Evolutionary conservation across 2,329 filamentous ascomycete genomes (phyloP).

Genomic region (Aspergillus fumigatiaffinis): DNA sequence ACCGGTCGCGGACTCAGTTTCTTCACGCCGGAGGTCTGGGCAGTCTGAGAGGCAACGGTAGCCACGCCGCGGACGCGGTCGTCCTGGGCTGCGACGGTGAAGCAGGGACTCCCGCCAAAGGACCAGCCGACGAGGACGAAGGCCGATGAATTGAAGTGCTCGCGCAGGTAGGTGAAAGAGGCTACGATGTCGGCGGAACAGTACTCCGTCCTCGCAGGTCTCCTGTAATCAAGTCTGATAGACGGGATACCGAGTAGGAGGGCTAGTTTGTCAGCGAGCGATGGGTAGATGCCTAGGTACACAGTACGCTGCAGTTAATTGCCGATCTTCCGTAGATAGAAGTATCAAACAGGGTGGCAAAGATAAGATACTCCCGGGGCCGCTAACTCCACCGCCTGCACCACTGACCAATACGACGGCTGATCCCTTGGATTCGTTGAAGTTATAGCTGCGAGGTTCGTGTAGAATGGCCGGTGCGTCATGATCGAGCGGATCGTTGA

Average conservation of each 20-base stretch:
- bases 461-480: conserved; percentile 28
- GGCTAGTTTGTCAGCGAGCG: conserved; percentile 40
- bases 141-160: conserved; percentile 24
- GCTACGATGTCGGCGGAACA: conserved; percentile 37
- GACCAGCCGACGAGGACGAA: conserved; percentile 44
- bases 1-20: conserved; percentile 32
- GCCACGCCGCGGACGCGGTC: conserved; percentile 35
- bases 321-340: background rate
- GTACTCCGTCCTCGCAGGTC: conserved; percentile 30
- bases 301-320: background rate
- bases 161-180: conserved; percentile 34
- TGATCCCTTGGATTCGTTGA: conserved; percentile 5
- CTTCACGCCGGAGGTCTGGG: too few species aligned
- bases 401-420: conserved; percentile 31
- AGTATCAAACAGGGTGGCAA: background rate
- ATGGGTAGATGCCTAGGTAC: conserved; percentile 33
- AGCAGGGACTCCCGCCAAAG: conserved; percentile 42
- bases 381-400: conserved; percentile 38
- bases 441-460: conserved; percentile 25
- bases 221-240: conserved; percentile 42
- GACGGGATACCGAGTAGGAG: conserved; percentile 35
- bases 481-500: conserved; percentile 21
- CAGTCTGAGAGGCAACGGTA: conserved; percentile 40
- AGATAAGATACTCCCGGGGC: conserved; percentile 31
- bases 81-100: conserved; percentile 32